Conservation (phyloP, 768 basidiomycete genomes). For the Guyanaporus albipodus region DNA sequence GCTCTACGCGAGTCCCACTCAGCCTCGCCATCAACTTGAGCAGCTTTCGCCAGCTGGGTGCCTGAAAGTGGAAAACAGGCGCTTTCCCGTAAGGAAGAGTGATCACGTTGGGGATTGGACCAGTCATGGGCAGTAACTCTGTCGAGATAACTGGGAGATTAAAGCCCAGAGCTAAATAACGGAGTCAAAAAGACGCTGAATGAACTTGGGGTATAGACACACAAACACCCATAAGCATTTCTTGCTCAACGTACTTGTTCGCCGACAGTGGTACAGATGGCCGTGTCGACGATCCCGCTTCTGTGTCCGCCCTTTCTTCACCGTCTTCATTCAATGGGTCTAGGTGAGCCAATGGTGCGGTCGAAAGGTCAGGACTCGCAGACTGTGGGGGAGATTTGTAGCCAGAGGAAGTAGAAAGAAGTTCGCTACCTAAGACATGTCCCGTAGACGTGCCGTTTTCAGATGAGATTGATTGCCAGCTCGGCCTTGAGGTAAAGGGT, state of each 20-base stretch:
- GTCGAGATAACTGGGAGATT: slow-evolving; percentile 50
- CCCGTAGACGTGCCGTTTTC: slow-evolving; percentile 15
- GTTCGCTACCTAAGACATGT: slow-evolving; percentile 17
- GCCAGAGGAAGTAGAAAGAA: slow-evolving; percentile 5
- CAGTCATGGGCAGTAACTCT: slow-evolving; percentile 44
- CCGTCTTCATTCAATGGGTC: slow-evolving; percentile 15
- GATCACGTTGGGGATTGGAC: slow-evolving; percentile 67
- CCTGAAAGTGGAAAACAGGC: slow-evolving; percentile 68
- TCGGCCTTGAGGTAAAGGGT: slow-evolving; percentile 15
- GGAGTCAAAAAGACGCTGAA: slow-evolving; percentile 6
- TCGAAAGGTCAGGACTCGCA: slow-evolving; percentile 23
- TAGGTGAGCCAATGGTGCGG: slow-evolving; percentile 11
- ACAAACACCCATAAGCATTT: slow-evolving; percentile 62
- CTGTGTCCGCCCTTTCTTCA: slow-evolving; percentile 16
- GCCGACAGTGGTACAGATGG: slow-evolving; percentile 17
- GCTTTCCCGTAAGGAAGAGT: slow-evolving; percentile 65
- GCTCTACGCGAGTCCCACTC: slow-evolving; percentile 65
- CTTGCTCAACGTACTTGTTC: slow-evolving; percentile 51
- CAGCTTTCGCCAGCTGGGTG: slow-evolving; percentile 69
- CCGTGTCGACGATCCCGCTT: slow-evolving; percentile 17
- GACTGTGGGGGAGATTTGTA: slow-evolving; percentile 20
- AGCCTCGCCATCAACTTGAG: slow-evolving; percentile 72
- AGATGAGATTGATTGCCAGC: slow-evolving; percentile 26
- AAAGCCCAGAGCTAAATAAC: slow-evolving; percentile 62
- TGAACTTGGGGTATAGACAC: slow-evolving; percentile 31